Conservation (phyloP, 116 monocot genomes). For the Posidonia oceanica region DNA sequence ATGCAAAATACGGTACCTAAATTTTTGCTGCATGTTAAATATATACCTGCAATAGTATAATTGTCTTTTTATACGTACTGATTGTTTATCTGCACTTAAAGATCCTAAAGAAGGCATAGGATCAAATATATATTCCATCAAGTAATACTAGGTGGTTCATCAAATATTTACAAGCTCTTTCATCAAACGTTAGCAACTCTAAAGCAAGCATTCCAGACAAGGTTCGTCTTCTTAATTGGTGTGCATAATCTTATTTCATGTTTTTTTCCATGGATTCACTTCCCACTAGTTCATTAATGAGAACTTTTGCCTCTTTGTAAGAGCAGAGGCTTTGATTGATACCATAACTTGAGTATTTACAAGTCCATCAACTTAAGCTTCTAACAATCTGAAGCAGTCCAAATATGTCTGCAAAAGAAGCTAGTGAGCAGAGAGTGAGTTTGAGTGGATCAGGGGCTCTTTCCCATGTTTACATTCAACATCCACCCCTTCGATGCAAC, state of each 20-base stretch:
- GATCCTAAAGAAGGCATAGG: conserved; percentile 13
- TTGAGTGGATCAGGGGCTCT: conserved; percentile 54
- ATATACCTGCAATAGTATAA: neutral
- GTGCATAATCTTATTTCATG: neutral
- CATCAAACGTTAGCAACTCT: too few species aligned
- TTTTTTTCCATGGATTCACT: neutral
- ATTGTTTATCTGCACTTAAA: conserved; percentile 2
- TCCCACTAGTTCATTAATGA: neutral
- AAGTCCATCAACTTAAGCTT: neutral
- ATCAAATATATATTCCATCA: neutral
- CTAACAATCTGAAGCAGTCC: neutral
- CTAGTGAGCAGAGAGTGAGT: conserved; percentile 24
- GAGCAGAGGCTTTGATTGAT: neutral
- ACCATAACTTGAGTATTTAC: neutral
- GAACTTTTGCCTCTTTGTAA: neutral
- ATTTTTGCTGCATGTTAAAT: neutral
- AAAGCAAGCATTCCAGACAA: neutral
- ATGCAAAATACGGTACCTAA: conserved; percentile 61
- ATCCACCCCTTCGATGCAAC: conserved; percentile 80
- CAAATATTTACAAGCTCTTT: neutral
- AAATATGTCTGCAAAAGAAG: conserved; percentile 27
- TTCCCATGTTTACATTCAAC: conserved; percentile 89
- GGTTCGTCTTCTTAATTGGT: neutral
- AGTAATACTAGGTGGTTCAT: conserved; percentile 2
- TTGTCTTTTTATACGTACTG: conserved; percentile 5